Evolutionary conservation across 2,329 filamentous ascomycete genomes (phyloP), one percentile per base, ranked within the genome.

Genomic region (Monosporascus sp.): DNA sequence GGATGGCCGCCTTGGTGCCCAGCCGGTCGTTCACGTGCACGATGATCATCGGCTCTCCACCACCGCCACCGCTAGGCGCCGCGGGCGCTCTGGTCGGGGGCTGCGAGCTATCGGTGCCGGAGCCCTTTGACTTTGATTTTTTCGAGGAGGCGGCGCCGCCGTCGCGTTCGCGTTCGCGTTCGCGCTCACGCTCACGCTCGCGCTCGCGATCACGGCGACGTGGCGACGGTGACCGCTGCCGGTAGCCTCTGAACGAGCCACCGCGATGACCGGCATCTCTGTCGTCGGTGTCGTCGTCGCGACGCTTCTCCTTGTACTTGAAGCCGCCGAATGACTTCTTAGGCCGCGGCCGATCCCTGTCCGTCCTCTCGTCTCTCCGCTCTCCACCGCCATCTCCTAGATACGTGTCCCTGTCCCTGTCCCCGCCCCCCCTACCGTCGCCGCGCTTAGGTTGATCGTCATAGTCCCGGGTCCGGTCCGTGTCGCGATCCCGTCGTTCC

Each of bases 11-110:
- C 66, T 96, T 96, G n/a, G 93, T 97, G 14, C 93, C 93, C 37
- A 97, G 76, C n/a, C 93, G 83, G 71, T 97, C 93, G 69, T 97
- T 97, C 66, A 97, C 85, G 65, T 93, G 85, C 18, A 97, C 92
- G 50, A 96, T 83, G 61, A 97, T 97, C 88, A 97, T 95, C 53
- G 90, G 87, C 66, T 95, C 88, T 6, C 77, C 73, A 60, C 62
- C 50, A 62, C 31, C 58, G 54, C 41, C 22, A 22, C 43, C 15
- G 43, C 43, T 27, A 60, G 69, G 53, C 47, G 69, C 52, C 50
- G 66, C 58, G 60, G 63, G 58, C n/a, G 63, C 57, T 43, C 62
- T 62, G 2, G 57, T 52, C 61, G 64, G 66, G 65, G 76, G 67
- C 65, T 74, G 61, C 55, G 57, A 62, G 48, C 62, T 65, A 55